Evolutionary conservation across 192 early-diverging fungal species (phyloP), one percentile per base, ranked within the genome.

Genomic region (Thamnidium elegans): DNA sequence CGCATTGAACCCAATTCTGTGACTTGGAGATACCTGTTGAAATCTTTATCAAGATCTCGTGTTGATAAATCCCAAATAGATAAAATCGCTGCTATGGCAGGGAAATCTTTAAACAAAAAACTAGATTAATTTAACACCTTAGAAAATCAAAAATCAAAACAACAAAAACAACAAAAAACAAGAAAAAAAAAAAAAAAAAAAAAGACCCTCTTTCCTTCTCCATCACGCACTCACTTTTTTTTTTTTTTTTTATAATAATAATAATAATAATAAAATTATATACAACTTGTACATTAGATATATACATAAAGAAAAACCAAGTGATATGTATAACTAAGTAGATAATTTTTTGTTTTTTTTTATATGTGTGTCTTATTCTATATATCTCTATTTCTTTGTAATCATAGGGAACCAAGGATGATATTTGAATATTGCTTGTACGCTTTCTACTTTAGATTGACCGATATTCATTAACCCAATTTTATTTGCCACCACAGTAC

Each of bases 1-100:
- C 15, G 60, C 21, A 30, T 73, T 4, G 21, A 19, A 7, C 71
- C 71, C 13, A 63, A 73, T 63, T 31, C 50, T 15, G 20, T 46
- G 19, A 68, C 63, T 1, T 73, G 71, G 71, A 47, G 66, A 58
- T 73, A 73, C 47, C 45, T 73, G 26, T 56, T 73, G 26, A 67
- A 68, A 11, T 44, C 66, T 5, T 39, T 73, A 48, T 15, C 61
- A 34, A 59, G 71, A 54, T 65, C 62, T 39, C 46, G 50, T 43
- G 62, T 73, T 15, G 50, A 60, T 21, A 73, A 65, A 42, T 43
- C 55, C 7, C 55, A 73, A 26, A 43, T 73, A 1, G 66, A 73
- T 63, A 42, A 61, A 50, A 44, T 73, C 4, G 71, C 58, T 7
- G 4, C 8, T 2, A 31, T 58, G 14, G 44, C 55, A 17, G 50